Conservation (phyloP, 1,139 yeast species). For the Suhomyces wounanorum region DNA sequence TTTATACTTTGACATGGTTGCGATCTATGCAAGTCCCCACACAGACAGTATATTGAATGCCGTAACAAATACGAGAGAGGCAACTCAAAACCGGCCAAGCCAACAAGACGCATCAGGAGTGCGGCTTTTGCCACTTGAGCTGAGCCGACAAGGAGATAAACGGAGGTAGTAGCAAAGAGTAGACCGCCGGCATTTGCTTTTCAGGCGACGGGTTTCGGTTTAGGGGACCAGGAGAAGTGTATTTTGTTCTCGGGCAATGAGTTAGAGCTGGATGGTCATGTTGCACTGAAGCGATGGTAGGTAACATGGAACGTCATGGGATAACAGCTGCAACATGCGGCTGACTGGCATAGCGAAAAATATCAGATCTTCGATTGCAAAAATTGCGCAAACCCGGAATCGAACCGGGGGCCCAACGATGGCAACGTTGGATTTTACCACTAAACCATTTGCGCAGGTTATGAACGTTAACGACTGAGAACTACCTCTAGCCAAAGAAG, state of each 20-base stretch:
- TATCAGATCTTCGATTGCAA: neutral
- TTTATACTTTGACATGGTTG: neutral
- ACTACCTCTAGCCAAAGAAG: too few relatives aligned
- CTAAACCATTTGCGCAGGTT: slow-evolving; percentile 3
- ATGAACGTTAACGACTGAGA: neutral
- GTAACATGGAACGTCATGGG: too few relatives aligned
- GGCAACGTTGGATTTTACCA: slow-evolving; percentile 6
- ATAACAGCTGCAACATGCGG: too few relatives aligned
- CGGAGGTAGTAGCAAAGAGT: neutral
- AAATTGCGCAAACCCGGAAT: slow-evolving; percentile 5
- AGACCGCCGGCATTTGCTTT: neutral
- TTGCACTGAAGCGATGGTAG: too few relatives aligned
- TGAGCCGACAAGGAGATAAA: neutral
- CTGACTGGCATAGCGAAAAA: neutral
- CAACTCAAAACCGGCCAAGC: neutral
- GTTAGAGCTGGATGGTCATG: too few relatives aligned
- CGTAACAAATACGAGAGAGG: neutral
- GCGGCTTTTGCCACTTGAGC: slow-evolving; percentile 1
- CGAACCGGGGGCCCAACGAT: slow-evolving; percentile 7
- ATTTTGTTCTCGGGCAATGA: too few relatives aligned
- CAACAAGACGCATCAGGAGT: neutral
- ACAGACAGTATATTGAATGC: neutral
- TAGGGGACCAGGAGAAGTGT: too few relatives aligned
- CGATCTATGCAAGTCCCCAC: neutral
- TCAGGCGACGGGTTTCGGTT: neutral